Evolutionary conservation across 495 filamentous ascomycete species (phyloP).

Genomic region (Aspergillus kassunensis): DNA sequence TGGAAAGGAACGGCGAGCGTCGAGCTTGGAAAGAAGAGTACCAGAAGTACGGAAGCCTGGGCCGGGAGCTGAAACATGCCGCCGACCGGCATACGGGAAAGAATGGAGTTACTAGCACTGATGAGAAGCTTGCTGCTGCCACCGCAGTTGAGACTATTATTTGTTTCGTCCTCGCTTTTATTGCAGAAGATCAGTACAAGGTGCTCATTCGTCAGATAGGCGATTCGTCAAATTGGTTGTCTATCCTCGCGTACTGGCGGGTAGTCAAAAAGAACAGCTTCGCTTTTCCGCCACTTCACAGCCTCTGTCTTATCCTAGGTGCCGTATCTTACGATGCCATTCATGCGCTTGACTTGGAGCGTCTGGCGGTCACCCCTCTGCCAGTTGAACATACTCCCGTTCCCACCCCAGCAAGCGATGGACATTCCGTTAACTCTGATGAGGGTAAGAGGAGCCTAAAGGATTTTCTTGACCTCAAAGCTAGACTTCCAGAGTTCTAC

Average conservation of each 20-base stretch:
- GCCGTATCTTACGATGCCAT: slow-evolving; percentile 47
- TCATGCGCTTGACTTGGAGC: slow-evolving; percentile 43
- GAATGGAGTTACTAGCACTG: slow-evolving; percentile 23
- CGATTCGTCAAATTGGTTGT: slow-evolving; percentile 44
- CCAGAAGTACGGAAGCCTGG: slow-evolving; percentile 37
- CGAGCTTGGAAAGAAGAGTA: slow-evolving; percentile 45
- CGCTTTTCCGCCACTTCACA: slow-evolving; percentile 36
- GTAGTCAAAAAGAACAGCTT: slow-evolving; percentile 38
- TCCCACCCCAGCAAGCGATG: slow-evolving; percentile 38
- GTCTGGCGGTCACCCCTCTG: slow-evolving; percentile 35
- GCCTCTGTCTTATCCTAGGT: slow-evolving; percentile 43
- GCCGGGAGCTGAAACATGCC: slow-evolving; percentile 48
- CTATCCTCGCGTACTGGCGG: slow-evolving; percentile 47
- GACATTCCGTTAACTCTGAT: slow-evolving; percentile 28
- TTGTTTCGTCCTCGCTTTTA: slow-evolving; percentile 48
- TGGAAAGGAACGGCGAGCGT: slow-evolving; percentile 33
- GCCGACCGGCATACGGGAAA: slow-evolving; percentile 38
- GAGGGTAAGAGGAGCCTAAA: slow-evolving; percentile 34
- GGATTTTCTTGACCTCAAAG: slow-evolving; percentile 39
- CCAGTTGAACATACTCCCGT: slow-evolving; percentile 39
- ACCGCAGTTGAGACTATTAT: slow-evolving; percentile 47
- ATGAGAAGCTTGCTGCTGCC: slow-evolving; percentile 41
- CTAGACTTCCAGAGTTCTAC: slow-evolving; percentile 36
- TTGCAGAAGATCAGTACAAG: slow-evolving; percentile 43
- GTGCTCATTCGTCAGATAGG: slow-evolving; percentile 29